phyloP scores from a whole-genome alignment of 2,329 filamentous ascomycete genomes.

The Clarireedia hainanense region DNA sequence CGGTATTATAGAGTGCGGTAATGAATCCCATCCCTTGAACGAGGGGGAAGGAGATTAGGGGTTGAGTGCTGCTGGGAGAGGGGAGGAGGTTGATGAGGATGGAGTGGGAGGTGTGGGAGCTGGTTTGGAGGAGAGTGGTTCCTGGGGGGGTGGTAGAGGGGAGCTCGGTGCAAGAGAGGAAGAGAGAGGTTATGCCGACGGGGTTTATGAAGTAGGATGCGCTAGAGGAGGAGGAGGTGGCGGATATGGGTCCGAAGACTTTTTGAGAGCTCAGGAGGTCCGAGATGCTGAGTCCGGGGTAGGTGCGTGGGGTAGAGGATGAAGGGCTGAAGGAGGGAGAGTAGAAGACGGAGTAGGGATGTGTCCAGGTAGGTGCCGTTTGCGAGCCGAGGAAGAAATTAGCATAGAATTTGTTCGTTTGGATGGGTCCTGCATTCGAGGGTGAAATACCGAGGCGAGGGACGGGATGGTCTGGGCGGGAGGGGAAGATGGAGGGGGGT shows the following conservation, averaged over 20 bases:
- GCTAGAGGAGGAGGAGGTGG: slow-evolving; percentile 43
- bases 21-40: slow-evolving; percentile 87
- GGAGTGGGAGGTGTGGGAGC: no score
- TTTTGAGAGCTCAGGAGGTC: slow-evolving; percentile 63
- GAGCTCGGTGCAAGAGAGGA: no score
- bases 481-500: slow-evolving; percentile 41
- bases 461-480: slow-evolving; percentile 50
- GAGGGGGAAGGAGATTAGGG: slow-evolving; percentile 68
- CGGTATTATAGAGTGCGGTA: slow-evolving; percentile 65
- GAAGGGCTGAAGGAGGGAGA: slow-evolving; percentile 23
- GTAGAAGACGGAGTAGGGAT: slow-evolving; percentile 68
- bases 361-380: slow-evolving; percentile 60
- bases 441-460: slow-evolving; percentile 41
- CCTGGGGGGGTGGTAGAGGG: no score
- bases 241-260: slow-evolving; percentile 51
- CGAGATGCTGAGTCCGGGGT: slow-evolving; percentile 60
- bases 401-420: slow-evolving; percentile 75
- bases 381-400: slow-evolving; percentile 75
- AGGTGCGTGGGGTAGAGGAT: no score
- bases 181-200: slow-evolving; percentile 48
- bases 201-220: slow-evolving; percentile 71
- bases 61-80: slow-evolving; percentile 41
- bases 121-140: no score
- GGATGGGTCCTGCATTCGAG: slow-evolving; percentile 38
- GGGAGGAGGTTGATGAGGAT: no score